Percentiles rank a stretch among this genome's conserved stretches.
Conservation (phyloP, 2,329 filamentous ascomycete genomes). For the Pseudogymnoascus verrucosus region DNA sequence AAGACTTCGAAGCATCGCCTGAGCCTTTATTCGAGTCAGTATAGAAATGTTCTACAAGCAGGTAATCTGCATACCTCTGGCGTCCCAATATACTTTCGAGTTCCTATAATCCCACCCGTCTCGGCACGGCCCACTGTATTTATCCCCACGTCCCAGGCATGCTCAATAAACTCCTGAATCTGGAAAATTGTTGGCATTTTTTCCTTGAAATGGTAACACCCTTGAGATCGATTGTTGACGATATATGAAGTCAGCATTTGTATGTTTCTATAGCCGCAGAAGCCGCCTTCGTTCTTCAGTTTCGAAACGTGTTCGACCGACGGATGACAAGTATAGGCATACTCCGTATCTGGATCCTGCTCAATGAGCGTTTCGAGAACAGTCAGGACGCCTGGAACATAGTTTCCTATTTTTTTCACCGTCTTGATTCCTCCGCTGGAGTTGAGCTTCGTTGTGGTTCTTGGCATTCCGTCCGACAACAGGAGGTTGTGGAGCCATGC, state of each 20-base stretch:
- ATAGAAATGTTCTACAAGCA: constrained; percentile 5
- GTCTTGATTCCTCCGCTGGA: constrained; percentile 35
- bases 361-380: constrained; percentile 56
- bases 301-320: constrained; percentile 74
- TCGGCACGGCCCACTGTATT: constrained; percentile 67
- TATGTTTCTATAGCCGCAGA: constrained; percentile 92
- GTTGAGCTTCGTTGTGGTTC: constrained; percentile 42
- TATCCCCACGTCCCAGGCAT: constrained; percentile 79
- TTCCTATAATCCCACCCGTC: constrained; percentile 80
- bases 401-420: constrained; percentile 38
- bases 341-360: constrained; percentile 54
- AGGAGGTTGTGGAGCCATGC: constrained; percentile 57
- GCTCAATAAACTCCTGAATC: constrained; percentile 80
- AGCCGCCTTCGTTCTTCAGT: constrained; percentile 71
- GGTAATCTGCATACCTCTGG: constrained; percentile 54
- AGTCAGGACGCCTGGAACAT: constrained; percentile 47
- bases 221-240: constrained; percentile 47
- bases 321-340: constrained; percentile 73
- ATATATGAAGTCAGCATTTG: constrained; percentile 85
- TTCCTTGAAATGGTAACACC: constrained; percentile 50
- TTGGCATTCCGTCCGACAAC: constrained; percentile 48
- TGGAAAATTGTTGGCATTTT: constrained; percentile 68
- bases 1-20: constrained; percentile 67
- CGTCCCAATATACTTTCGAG: constrained; percentile 91
- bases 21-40: constrained; percentile 44